phyloP scores from a whole-genome alignment of 179 eudicot genomes.

The Beta lomatogona region DNA sequence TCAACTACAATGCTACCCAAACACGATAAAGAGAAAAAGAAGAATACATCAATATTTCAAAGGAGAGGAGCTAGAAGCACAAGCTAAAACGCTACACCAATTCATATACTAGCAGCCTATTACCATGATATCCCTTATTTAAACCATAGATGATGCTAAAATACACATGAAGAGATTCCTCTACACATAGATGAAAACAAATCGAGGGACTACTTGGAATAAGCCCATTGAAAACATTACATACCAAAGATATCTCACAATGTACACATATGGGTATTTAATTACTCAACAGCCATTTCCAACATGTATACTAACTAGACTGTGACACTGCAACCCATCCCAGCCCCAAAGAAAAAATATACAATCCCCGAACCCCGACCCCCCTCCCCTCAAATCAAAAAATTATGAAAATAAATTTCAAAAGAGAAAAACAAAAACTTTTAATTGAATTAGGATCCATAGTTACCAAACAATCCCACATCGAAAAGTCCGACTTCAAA shows the following conservation, averaged over 20 bases:
- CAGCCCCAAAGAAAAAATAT: too few relatives aligned
- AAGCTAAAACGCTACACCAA: background rate
- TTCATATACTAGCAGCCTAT: background rate
- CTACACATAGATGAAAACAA: background rate
- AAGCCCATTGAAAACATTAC: background rate
- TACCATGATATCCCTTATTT: background rate
- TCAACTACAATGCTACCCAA: background rate
- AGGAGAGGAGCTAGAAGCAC: background rate
- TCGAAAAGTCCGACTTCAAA: background rate
- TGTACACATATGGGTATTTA: too few relatives aligned
- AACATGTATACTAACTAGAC: too few relatives aligned
- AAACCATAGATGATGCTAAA: background rate
- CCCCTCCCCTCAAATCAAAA: background rate
- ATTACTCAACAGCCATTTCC: too few relatives aligned
- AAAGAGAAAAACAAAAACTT: background rate
- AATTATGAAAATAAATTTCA: background rate
- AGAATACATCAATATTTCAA: background rate
- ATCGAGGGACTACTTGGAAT: background rate
- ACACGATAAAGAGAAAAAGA: background rate
- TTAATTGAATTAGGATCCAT: background rate
- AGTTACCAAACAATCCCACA: background rate
- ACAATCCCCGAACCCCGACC: too few relatives aligned
- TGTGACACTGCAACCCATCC: too few relatives aligned
- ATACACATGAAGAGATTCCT: background rate
- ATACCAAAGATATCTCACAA: too few relatives aligned